Base-by-base conservation (phyloP, 2,329 filamentous ascomycete genomes). In the Colletotrichum acutatum region DNA sequence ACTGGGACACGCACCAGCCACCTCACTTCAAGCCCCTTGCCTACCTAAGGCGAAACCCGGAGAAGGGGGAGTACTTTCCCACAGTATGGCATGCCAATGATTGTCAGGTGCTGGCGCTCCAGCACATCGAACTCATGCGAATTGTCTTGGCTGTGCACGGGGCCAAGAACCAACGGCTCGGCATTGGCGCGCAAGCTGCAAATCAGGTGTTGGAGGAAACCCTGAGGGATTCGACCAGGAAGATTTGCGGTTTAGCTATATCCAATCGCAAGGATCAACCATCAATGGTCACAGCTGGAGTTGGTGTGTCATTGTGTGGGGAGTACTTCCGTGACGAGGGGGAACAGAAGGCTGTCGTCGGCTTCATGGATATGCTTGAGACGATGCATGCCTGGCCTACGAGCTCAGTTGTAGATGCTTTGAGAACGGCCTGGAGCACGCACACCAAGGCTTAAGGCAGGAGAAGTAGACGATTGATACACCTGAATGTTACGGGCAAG, bases 71-170 rank as follows among this genome's bases (percentile, higher is more conserved):
- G 28, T 81, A 85, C 1, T 92, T 92, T 74, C 90, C 90, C 0
- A 85, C 89, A 66, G 83, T 91, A 5, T 63, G 58, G 66, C 59
- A 63, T 5, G 59, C 58, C 26, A 68, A 68, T n/a, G 66, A 63
- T 52, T 64, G 58, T 8, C 66, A 68, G 52, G 66, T 63, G 7
- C 49, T 68, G 4, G 66, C 66, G 2, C 24, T 63, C 24, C 66
- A 68, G 22, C 59, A 68, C 19, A 26, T 68, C n/a, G 58, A 63
- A 34, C 26, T 68, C 22, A 28, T 52, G 11, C 24, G 72, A 87
- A 88, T 90, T 3, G 88, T 89, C 11, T 90, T 90, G 0, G 82
- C 89, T 22, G 89, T 90, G 60, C 89, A 91, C 77, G 86, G 89
- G 74, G 88, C 88, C 0, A 83, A 84, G 62, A 64, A 68, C 2